A percentile compares a stretch with the other conserved stretches of the same genome.
Conservation (phyloP, 1,284 basidiomycete species). For the Laetiporus sulphureus region DNA sequence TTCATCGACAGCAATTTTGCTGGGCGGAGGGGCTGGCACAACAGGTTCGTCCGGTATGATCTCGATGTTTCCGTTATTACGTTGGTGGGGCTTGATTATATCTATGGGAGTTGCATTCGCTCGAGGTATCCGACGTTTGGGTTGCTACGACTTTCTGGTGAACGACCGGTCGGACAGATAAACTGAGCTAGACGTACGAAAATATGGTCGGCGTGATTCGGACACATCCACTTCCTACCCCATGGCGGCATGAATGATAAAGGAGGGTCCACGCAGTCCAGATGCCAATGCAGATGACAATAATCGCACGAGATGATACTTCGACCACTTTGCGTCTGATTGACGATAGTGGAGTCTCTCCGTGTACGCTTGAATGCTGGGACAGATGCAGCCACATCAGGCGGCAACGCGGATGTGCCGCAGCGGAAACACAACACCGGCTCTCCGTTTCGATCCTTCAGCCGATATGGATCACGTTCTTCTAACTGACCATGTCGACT, state of each 20-base stretch:
- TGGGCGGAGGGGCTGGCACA: constrained; percentile 30
- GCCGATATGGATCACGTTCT: constrained; percentile 84
- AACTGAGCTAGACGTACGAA: too few relatives aligned
- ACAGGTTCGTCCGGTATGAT: constrained; percentile 71
- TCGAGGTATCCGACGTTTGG: constrained; percentile 72
- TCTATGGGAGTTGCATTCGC: constrained; percentile 62
- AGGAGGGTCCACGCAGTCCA: constrained; percentile 94
- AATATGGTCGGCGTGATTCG: constrained; percentile 85
- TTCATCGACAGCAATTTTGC: constrained; percentile 60
- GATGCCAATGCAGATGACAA: constrained; percentile 93
- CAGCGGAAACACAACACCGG: constrained; percentile 88
- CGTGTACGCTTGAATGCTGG: constrained; percentile 49
- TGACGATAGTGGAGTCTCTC: constrained; percentile 27
- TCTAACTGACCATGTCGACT: constrained; percentile 88
- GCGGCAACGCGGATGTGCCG: constrained; percentile 70
- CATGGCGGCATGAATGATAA: constrained; percentile 81
- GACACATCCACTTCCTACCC: constrained; percentile 98
- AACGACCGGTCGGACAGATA: too few relatives aligned
- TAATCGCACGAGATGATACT: constrained; percentile 93
- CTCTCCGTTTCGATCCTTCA: constrained; percentile 80
- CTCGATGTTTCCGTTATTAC: constrained; percentile 92
- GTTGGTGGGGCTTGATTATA: constrained; percentile 60
- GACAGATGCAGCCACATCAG: constrained; percentile 38
- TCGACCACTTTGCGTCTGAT: constrained; percentile 47
- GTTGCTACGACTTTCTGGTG: too few relatives aligned